Evolutionary conservation across 148 eudicot species (phyloP).

Genomic region (Persicaria maculosa): DNA sequence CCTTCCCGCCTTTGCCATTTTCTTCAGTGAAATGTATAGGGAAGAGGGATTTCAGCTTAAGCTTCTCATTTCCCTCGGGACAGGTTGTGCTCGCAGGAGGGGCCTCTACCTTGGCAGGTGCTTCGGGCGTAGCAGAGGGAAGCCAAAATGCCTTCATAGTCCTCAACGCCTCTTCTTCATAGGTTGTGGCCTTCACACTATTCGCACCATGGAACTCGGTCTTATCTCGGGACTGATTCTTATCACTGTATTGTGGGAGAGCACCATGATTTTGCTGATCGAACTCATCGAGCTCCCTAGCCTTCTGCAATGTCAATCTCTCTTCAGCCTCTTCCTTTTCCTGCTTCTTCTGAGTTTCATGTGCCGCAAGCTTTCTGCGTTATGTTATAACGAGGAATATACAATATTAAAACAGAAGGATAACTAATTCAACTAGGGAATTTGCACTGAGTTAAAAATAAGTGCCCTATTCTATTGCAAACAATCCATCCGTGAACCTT

Average conservation of each 20-base stretch:
- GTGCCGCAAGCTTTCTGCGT: slow-evolving; percentile 75
- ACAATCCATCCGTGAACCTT: neutral
- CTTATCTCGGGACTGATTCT: slow-evolving; percentile 53
- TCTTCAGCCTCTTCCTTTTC: slow-evolving; percentile 81
- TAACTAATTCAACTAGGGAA: neutral
- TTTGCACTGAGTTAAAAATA: neutral
- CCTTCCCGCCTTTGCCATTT: slow-evolving; percentile 23
- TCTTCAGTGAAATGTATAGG: slow-evolving; percentile 68
- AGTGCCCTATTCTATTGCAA: neutral
- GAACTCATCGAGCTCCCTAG: slow-evolving; percentile 79
- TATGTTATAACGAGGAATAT: neutral
- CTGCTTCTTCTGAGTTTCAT: slow-evolving; percentile 64
- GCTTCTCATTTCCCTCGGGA: slow-evolving; percentile 85
- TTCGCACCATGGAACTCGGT: slow-evolving; percentile 96
- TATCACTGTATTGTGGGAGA: slow-evolving; percentile 78
- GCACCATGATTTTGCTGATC: slow-evolving; percentile 97
- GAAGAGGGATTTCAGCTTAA: slow-evolving; percentile 70
- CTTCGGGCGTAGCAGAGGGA: slow-evolving; percentile 95
- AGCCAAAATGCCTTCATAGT: slow-evolving; percentile 99
- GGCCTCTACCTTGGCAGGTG: slow-evolving; percentile 62
- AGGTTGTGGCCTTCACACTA: slow-evolving; percentile 86
- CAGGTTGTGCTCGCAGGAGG: slow-evolving; percentile 65
- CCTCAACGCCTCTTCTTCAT: slow-evolving; percentile 83
- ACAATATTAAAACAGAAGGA: neutral
- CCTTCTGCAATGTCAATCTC: slow-evolving; percentile 65